Evolutionary conservation across 768 basidiomycete genomes (phyloP), one percentile per base, ranked within the genome.

Genomic region (Tephrocybe sp.): DNA sequence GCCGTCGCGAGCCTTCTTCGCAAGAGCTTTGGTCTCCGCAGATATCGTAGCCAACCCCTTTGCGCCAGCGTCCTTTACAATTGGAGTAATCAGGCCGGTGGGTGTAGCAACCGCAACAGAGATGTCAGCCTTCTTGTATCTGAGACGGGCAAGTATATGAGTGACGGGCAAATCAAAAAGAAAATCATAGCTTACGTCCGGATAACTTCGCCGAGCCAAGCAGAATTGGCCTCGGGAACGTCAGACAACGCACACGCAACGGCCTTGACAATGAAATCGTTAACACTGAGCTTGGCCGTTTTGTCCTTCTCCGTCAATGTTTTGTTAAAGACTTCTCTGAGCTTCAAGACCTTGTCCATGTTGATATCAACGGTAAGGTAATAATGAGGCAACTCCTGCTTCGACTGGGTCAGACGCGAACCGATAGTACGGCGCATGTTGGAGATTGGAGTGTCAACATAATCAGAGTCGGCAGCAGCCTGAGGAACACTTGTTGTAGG

Each of bases 231-330:
- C 68, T 98, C 97, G 40, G 97, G 97, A 25, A 98, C 95, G 63
- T 98, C 97, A 37, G 82, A 79, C 44, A 98, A 79, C 1, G 97
- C 95, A 61, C 93, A 88, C 8, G 89, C 84, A 26, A 89, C 84
- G 4, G 93, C 97, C 73, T 99, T 99, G 65, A 98, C 85, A 62
- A 99, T 83, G 67, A 99, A 99, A 73, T 99, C 97, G 69, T 98
- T 98, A 53, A 99, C 92, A 59, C 92, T 95, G 46, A 99, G 81
- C 76, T 98, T 99, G 26, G 89, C 85, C 38, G 78, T 72, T 75
- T 95, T 96, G 68, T 94, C 92, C 72, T 90, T 89, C 63, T 91
- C 90, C 21, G 80, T 79, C 33, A 93, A 70, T 15, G 88, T 79
- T 70, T 86, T 86, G 81, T 99, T 99, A 77, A 99, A 98, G 56